Evolutionary conservation across 768 basidiomycete species (phyloP).

Genomic region (Pleurotus tuoliensis): DNA sequence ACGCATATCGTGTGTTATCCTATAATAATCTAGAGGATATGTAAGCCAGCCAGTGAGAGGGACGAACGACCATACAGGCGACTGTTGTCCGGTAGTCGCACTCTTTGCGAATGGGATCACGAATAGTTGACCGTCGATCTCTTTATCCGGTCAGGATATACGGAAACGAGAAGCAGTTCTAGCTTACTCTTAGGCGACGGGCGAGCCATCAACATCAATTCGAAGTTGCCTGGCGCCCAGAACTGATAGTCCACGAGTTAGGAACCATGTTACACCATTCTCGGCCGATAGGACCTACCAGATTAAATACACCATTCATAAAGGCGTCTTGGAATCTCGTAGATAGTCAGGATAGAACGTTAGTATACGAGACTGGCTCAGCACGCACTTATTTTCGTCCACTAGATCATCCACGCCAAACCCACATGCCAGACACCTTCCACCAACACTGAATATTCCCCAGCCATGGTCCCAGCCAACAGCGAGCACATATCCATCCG

Average conservation of each 20-base stretch:
- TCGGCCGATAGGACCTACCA: conserved; percentile 47
- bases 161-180: neutral
- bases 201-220: conserved; percentile 72
- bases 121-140: conserved; percentile 69
- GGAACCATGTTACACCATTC: neutral
- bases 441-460: conserved; percentile 88
- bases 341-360: neutral
- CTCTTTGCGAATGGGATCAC: conserved; percentile 92
- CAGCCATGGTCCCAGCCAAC: conserved; percentile 90
- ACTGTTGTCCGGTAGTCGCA: conserved; percentile 86
- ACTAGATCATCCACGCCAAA: conserved; percentile 64
- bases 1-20: conserved; percentile 96
- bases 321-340: conserved; percentile 74
- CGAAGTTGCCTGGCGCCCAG: conserved; percentile 92
- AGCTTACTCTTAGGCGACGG: conserved; percentile 46
- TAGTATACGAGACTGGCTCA: no score
- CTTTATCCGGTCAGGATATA: conserved; percentile 27
- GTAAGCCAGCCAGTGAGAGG: neutral
- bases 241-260: conserved; percentile 48
- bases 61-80: conserved; percentile 57
- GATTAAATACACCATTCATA: conserved; percentile 71
- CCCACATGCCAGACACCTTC: conserved; percentile 78
- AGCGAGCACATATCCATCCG: conserved; percentile 92
- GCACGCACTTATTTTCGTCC: conserved; percentile 47
- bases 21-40: conserved; percentile 23